Evolutionary conservation across 306 rosid genomes (phyloP).

Genomic region (Carpinus viminea): DNA sequence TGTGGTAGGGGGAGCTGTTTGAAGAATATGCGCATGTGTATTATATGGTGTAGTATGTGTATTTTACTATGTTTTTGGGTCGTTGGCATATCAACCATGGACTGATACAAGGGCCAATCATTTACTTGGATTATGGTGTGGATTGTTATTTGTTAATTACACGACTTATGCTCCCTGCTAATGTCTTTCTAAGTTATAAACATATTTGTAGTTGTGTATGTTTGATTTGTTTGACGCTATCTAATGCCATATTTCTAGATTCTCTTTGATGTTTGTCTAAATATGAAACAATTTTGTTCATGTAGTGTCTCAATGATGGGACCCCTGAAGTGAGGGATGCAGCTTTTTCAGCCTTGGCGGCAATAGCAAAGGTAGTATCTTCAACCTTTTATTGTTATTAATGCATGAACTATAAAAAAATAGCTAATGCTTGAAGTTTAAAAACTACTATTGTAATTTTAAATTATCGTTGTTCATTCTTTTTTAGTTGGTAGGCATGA

Average conservation of each 20-base stretch:
- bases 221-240: constrained; percentile 2
- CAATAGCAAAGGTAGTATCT: constrained; percentile 82
- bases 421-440: constrained; percentile 13
- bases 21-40: not conserved
- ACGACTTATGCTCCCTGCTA: constrained; percentile 3
- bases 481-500: constrained; percentile 89
- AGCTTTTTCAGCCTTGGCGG: constrained; percentile 88
- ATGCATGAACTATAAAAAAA: not conserved
- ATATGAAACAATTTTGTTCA: constrained; percentile 28
- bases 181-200: constrained; percentile 2
- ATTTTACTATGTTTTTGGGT: not conserved
- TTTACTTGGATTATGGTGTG: not conserved
- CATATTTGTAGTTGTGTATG: not conserved
- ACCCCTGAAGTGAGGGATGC: constrained; percentile 99
- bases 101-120: not conserved
- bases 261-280: not conserved
- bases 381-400: not conserved
- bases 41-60: not conserved
- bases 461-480: constrained; percentile 24
- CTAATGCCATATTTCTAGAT: not conserved
- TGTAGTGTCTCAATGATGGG: constrained; percentile 86
- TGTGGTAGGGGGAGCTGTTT: no score
- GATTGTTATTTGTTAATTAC: constrained; percentile 14
- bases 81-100: not conserved
- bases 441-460: constrained; percentile 24